phyloP scores from a whole-genome alignment of 2,329 filamentous ascomycete genomes.

The Trichoderma harzianum region DNA sequence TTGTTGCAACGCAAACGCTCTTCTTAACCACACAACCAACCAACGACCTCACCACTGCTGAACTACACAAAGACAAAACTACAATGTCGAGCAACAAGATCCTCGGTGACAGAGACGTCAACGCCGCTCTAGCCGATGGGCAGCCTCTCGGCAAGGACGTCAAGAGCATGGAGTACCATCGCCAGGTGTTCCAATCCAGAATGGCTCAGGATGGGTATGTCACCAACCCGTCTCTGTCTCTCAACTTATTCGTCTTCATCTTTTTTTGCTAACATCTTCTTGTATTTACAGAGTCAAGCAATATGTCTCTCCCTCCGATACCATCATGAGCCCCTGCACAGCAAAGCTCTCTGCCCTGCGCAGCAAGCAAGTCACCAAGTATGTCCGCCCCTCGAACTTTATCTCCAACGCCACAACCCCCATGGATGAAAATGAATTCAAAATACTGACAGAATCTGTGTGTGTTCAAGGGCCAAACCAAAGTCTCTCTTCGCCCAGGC shows the following conservation, averaged over 20 bases:
- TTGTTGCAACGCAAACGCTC: neutral
- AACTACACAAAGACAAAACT: conserved; percentile 26
- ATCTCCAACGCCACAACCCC: neutral
- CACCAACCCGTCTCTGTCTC: neutral
- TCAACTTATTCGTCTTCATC: too few species aligned
- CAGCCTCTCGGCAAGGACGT: conserved; percentile 40
- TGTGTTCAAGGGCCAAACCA: conserved; percentile 54
- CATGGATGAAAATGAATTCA: neutral
- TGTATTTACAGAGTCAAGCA: conserved; percentile 40
- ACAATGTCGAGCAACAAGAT: conserved; percentile 58
- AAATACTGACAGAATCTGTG: neutral
- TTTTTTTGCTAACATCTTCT: neutral
- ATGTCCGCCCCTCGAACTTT: conserved; percentile 33
- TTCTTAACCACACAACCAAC: neutral
- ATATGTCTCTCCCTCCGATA: conserved; percentile 82
- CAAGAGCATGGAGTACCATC: conserved; percentile 67
- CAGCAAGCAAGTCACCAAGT: conserved; percentile 78
- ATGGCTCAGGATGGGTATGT: conserved; percentile 64
- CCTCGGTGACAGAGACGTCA: conserved; percentile 65
- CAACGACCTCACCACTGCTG: neutral
- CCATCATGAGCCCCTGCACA: conserved; percentile 82
- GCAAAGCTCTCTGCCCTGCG: conserved; percentile 79
- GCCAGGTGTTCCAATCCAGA: conserved; percentile 70
- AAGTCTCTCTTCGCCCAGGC: conserved; percentile 66
- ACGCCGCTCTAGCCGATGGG: conserved; percentile 45